These are phyloP conservation scores for Alternaria hordeiaustralica DNA, from an alignment of 2,329 filamentous ascomycete genomes.

Conservation along the genomic window DNA sequence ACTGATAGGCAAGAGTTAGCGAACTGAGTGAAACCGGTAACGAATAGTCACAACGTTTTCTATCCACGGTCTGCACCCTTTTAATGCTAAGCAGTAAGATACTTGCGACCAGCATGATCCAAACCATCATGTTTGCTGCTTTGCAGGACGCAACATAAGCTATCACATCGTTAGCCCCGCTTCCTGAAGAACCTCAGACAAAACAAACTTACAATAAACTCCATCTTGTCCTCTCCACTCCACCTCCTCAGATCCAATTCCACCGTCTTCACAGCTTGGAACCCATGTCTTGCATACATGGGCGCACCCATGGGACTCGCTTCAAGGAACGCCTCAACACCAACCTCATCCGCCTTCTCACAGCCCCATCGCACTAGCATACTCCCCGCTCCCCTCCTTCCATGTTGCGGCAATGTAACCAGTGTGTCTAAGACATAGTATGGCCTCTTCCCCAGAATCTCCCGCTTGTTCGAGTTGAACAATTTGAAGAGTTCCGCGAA, in stretches of 20 bases:
- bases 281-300: conserved; percentile 44
- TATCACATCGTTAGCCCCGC: background rate
- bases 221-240: conserved; percentile 33
- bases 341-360: conserved; percentile 39
- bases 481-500: conserved; percentile 27
- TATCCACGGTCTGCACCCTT: background rate
- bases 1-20: rapidly evolving
- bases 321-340: conserved; percentile 42
- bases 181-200: background rate
- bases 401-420: conserved; percentile 39
- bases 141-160: conserved; percentile 9
- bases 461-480: conserved; percentile 33
- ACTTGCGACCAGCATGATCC: background rate
- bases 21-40: background rate
- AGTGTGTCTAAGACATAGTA: conserved; percentile 42
- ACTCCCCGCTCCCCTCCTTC: conserved; percentile 40
- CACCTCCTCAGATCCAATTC: conserved; percentile 40
- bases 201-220: conserved; percentile 38
- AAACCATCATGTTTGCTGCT: background rate
- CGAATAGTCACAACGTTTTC: background rate
- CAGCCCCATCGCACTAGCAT: conserved; percentile 43
- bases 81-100: background rate
- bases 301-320: conserved; percentile 42
- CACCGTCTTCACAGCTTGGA: conserved; percentile 32
- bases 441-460: conserved; percentile 27